Evolutionary conservation across 2,329 filamentous ascomycete genomes (phyloP).

Genomic region (Zymoseptoria brevis): DNA sequence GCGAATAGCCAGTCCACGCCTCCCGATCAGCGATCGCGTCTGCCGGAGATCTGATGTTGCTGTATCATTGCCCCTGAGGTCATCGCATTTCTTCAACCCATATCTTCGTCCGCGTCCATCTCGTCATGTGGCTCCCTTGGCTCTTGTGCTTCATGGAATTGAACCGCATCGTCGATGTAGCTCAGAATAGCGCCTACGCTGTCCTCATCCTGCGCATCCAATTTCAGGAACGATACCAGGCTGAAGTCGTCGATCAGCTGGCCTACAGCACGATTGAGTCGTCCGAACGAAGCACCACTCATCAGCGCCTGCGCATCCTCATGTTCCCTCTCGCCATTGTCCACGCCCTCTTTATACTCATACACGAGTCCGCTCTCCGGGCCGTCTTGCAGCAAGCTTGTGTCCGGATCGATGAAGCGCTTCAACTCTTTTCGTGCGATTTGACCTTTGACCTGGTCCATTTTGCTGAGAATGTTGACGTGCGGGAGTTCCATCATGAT

Average conservation of each 20-base stretch:
- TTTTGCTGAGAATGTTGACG: constrained; percentile 93
- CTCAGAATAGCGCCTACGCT: constrained; percentile 78
- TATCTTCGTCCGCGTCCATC: constrained; percentile 52
- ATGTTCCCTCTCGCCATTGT: constrained; percentile 47
- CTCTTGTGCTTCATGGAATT: constrained; percentile 89
- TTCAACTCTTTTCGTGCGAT: constrained; percentile 82
- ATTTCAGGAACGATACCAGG: constrained; percentile 90
- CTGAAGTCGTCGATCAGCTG: constrained; percentile 93
- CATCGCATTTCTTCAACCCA: constrained; percentile 30
- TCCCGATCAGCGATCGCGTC: neutral
- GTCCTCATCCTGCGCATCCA: constrained; percentile 86
- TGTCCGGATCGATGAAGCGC: constrained; percentile 81
- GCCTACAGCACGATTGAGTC: constrained; percentile 79
- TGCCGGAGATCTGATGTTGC: neutral
- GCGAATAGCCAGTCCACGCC: no score
- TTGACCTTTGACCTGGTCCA: constrained; percentile 91
- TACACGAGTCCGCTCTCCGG: constrained; percentile 46
- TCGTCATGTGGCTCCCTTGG: constrained; percentile 65
- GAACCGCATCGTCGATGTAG: constrained; percentile 90
- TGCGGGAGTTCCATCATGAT: constrained; percentile 96
- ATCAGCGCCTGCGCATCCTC: constrained; percentile 62
- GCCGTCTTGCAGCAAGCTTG: constrained; percentile 72
- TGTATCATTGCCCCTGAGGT: neutral
- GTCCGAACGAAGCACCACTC: constrained; percentile 72
- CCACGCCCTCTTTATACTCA: constrained; percentile 32